Conservation (phyloP, 2,329 filamentous ascomycete genomes). For the Xylariaceae sp. region DNA sequence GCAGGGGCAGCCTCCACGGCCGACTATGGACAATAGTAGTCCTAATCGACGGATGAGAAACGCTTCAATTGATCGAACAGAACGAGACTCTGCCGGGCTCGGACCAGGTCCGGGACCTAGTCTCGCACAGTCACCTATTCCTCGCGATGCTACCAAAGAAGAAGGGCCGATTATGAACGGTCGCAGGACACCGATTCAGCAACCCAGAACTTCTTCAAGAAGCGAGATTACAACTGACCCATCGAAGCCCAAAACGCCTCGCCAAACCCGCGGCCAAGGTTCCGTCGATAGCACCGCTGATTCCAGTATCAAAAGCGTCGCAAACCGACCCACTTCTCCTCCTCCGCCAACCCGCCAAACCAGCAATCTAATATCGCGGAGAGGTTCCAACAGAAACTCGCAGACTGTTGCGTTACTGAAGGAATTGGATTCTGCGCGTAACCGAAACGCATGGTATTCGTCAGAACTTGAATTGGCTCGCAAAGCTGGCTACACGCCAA, state of each 20-base stretch:
- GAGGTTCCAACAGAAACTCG: slow-evolving; percentile 56
- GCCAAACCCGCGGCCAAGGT: slow-evolving; percentile 55
- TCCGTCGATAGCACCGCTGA: slow-evolving; percentile 67
- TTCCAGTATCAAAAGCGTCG: slow-evolving; percentile 40
- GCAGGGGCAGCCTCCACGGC: slow-evolving; percentile 50
- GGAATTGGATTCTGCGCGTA: slow-evolving; percentile 79
- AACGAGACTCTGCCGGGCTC: slow-evolving; percentile 31
- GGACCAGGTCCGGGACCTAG: slow-evolving; percentile 36
- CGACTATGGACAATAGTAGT: slow-evolving; percentile 34
- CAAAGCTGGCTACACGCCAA: slow-evolving; percentile 80
- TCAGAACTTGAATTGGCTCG: slow-evolving; percentile 89
- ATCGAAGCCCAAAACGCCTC: slow-evolving; percentile 42
- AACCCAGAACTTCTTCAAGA: slow-evolving; percentile 35
- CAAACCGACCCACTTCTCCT: slow-evolving; percentile 49
- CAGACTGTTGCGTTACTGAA: slow-evolving; percentile 73
- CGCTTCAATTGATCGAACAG: slow-evolving; percentile 44
- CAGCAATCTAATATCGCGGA: slow-evolving; percentile 54
- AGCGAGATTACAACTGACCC: slow-evolving; percentile 33
- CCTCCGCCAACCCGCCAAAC: slow-evolving; percentile 53
- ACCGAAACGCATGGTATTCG: slow-evolving; percentile 92
- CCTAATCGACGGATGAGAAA: slow-evolving; percentile 42
- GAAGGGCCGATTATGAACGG: slow-evolving; percentile 55
- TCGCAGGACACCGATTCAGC: slow-evolving; percentile 59
- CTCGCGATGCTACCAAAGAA: slow-evolving; percentile 38
- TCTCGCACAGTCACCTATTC: slow-evolving; percentile 40